Evolutionary conservation across 2,329 filamentous ascomycete species (phyloP).

Genomic region (Diplodia intermedia): DNA sequence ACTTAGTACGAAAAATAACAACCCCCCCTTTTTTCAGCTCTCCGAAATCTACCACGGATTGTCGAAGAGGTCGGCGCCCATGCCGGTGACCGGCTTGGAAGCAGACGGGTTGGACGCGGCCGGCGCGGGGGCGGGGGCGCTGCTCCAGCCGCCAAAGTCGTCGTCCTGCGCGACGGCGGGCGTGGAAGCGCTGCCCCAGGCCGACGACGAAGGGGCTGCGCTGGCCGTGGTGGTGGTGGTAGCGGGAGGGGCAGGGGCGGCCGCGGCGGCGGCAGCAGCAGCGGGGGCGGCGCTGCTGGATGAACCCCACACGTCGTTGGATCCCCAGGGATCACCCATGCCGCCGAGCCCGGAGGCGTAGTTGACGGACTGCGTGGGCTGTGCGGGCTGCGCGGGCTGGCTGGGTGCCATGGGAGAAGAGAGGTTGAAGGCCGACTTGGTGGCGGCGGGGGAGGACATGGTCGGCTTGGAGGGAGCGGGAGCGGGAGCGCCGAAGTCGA

Average conservation of each 20-base stretch:
- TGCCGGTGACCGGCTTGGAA: conserved; percentile 60
- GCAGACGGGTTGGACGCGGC: conserved; percentile 36
- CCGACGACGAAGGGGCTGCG: conserved; percentile 41
- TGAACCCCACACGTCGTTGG: conserved; percentile 79
- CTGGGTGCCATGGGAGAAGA: conserved; percentile 60
- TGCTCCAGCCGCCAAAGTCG: conserved; percentile 95
- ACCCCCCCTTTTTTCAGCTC: no score
- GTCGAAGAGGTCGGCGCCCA: conserved; percentile 83
- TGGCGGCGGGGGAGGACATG: conserved; percentile 39
- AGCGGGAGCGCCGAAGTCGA: conserved; percentile 54
- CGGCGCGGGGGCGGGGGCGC: conserved; percentile 64
- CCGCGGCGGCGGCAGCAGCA: conserved; percentile 51
- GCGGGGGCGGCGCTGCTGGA: conserved; percentile 56
- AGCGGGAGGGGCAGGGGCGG: conserved; percentile 44
- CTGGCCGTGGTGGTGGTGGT: conserved; percentile 53
- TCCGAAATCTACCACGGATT: conserved; percentile 81
- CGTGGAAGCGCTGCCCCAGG: conserved; percentile 68
- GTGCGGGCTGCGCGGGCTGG: conserved; percentile 36
- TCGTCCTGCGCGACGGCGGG: conserved; percentile 78
- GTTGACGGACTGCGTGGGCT: conserved; percentile 41
- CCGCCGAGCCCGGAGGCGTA: conserved; percentile 52
- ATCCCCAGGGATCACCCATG: conserved; percentile 79
- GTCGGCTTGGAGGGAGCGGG: conserved; percentile 42
- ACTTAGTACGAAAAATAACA: not conserved
- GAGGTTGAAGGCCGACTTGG: conserved; percentile 82